Percentiles rank a stretch among this genome's conserved stretches.
phyloP scores from a whole-genome alignment of 2,329 filamentous ascomycete genomes.

The Cercospora citrullina region DNA sequence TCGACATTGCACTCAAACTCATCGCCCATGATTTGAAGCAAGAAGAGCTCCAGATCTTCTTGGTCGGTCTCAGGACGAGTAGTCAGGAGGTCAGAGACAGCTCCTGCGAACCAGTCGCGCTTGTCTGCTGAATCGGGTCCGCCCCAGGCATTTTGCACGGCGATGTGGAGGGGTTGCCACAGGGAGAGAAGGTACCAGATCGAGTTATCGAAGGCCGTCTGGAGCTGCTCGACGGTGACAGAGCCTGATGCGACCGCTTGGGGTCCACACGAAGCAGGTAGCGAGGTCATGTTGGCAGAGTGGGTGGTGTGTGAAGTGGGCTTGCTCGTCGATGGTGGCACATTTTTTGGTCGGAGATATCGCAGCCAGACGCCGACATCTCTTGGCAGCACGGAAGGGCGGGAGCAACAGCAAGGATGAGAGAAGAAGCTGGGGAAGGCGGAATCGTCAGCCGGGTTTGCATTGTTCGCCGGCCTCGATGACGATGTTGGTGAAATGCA shows the following conservation, averaged over 20 bases:
- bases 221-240: slow-evolving; percentile 33
- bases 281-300: slow-evolving; percentile 17
- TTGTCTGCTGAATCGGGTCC: slow-evolving; percentile 81
- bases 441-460: neutral
- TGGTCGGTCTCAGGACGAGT: slow-evolving; percentile 62
- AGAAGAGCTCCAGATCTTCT: slow-evolving; percentile 10
- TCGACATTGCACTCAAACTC: slow-evolving; percentile 94
- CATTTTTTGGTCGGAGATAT: slow-evolving; percentile 1
- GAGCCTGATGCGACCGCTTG: slow-evolving; percentile 11
- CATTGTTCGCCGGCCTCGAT: neutral
- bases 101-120: slow-evolving; percentile 93
- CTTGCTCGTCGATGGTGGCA: neutral
- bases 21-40: slow-evolving; percentile 44
- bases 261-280: slow-evolving; percentile 10
- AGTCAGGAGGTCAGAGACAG: slow-evolving; percentile 75
- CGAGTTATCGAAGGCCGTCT: slow-evolving; percentile 68
- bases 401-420: neutral
- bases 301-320: neutral
- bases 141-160: slow-evolving; percentile 85
- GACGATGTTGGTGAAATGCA: neutral
- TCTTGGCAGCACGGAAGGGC: neutral
- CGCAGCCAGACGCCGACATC: neutral
- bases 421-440: neutral
- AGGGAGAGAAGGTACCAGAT: slow-evolving; percentile 81
- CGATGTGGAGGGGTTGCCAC: slow-evolving; percentile 85